phyloP scores from a whole-genome alignment of 2,329 filamentous ascomycete species.

The Talaromyces pinophilus region DNA sequence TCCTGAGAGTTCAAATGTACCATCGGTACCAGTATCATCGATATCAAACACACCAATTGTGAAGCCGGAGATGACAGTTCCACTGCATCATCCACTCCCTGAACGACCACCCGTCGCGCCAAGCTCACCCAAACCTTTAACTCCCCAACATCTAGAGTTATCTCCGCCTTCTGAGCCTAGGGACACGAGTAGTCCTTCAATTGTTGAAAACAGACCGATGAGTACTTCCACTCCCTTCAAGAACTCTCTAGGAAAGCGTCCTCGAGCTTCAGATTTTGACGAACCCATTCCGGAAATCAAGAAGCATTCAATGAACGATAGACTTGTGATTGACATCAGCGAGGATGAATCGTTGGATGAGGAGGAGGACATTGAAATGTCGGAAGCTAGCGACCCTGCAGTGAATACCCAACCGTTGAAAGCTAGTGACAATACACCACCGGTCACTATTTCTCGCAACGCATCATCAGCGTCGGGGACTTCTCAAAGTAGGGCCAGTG shows the following conservation, averaged over 20 bases:
- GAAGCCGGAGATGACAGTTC: conserved; percentile 5
- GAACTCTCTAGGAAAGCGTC: conserved; percentile 54
- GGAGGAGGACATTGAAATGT: conserved; percentile 35
- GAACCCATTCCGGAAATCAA: conserved; percentile 56
- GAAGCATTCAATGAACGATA: conserved; percentile 60
- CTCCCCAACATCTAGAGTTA: conserved; percentile 54
- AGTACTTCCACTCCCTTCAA: conserved; percentile 12
- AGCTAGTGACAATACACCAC: neutral
- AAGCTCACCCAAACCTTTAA: conserved; percentile 23
- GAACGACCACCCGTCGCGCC: conserved; percentile 39
- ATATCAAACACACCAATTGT: neutral
- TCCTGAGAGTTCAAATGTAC: neutral
- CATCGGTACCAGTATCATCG: neutral
- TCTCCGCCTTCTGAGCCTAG: conserved; percentile 36
- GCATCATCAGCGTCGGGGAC: conserved; percentile 34
- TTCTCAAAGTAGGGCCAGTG: conserved; percentile 41
- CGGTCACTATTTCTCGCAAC: conserved; percentile 5
- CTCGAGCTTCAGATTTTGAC: conserved; percentile 70
- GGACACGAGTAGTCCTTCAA: conserved; percentile 2
- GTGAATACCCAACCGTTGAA: neutral
- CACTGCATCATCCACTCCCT: conserved; percentile 42
- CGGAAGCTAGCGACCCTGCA: conserved; percentile 26
- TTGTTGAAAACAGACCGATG: conserved; percentile 9
- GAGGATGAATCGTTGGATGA: conserved; percentile 61
- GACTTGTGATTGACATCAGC: conserved; percentile 81